Percentiles rank a stretch among this genome's conserved stretches.
Conservation (phyloP, 495 filamentous ascomycete species). For the Hyaloscypha bicolor region DNA sequence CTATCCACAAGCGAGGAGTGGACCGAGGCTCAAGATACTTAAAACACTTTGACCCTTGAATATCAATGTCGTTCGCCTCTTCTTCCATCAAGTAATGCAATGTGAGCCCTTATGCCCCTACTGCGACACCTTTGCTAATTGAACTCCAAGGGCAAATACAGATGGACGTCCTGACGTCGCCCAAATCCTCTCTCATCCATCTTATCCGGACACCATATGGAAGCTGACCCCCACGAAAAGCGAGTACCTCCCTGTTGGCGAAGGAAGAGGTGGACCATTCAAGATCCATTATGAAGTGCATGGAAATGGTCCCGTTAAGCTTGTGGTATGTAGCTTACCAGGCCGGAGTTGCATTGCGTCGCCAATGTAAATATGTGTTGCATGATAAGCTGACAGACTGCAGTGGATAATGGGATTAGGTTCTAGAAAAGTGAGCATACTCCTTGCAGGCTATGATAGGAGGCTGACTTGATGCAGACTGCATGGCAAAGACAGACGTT, state of each 20-base stretch:
- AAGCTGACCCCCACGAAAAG: slow-evolving; percentile 59
- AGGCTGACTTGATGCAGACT: slow-evolving; percentile 36
- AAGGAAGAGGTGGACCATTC: slow-evolving; percentile 66
- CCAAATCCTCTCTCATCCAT: slow-evolving; percentile 38
- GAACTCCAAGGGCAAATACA: background rate
- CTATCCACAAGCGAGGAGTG: background rate
- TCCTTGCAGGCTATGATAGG: slow-evolving; percentile 39
- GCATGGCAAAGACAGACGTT: slow-evolving; percentile 78
- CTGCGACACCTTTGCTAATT: background rate
- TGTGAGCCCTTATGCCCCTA: background rate
- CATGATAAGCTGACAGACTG: slow-evolving; percentile 26
- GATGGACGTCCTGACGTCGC: slow-evolving; percentile 23
- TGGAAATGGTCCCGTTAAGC: slow-evolving; percentile 67
- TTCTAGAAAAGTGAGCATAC: slow-evolving; percentile 50
- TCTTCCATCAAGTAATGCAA: background rate
- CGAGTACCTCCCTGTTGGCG: slow-evolving; percentile 62
- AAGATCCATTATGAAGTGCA: slow-evolving; percentile 78
- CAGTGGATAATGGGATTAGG: slow-evolving; percentile 70
- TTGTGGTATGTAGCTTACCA: slow-evolving; percentile 63
- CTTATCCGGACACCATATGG: slow-evolving; percentile 58
- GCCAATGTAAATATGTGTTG: slow-evolving; percentile 7
- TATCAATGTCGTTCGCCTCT: background rate
- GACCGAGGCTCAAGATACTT: background rate
- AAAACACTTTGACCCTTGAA: background rate
- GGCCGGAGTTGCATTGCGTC: background rate